Evolutionary conservation across 2,329 filamentous ascomycete genomes (phyloP).

Genomic region (Cladophialophora carrionii): DNA sequence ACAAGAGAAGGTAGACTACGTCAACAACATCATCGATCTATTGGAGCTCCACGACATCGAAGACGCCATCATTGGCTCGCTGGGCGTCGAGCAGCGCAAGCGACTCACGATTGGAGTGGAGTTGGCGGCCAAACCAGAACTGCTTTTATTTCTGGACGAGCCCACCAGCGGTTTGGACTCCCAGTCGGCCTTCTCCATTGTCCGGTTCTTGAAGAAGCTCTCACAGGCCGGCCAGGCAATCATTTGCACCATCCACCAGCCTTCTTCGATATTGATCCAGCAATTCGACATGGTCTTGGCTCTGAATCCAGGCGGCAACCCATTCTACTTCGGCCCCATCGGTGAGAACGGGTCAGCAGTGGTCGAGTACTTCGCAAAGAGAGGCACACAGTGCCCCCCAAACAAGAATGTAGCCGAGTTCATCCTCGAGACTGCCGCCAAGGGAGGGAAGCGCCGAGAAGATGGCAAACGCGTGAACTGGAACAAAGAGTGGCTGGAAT

Average conservation of each 20-base stretch:
- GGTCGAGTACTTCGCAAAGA: slow-evolving; percentile 68
- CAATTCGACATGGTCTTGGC: slow-evolving; percentile 75
- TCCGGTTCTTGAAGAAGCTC: slow-evolving; percentile 70
- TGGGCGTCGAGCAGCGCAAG: slow-evolving; percentile 72
- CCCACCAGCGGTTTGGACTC: slow-evolving; percentile 72
- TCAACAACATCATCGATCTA: slow-evolving; percentile 67
- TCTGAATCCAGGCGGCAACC: slow-evolving; percentile 69
- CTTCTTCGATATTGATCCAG: slow-evolving; percentile 68
- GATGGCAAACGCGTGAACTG: slow-evolving; percentile 67
- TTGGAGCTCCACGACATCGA: slow-evolving; percentile 68
- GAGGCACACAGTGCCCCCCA: slow-evolving; percentile 68
- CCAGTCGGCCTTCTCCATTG: slow-evolving; percentile 69
- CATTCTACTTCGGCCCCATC: slow-evolving; percentile 73
- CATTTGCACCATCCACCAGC: slow-evolving; percentile 74
- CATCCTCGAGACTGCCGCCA: slow-evolving; percentile 67
- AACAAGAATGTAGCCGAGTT: slow-evolving; percentile 69
- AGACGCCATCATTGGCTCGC: slow-evolving; percentile 66
- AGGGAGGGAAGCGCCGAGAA: slow-evolving; percentile 53
- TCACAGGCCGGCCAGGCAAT: slow-evolving; percentile 69
- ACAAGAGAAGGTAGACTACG: slow-evolving; percentile 67
- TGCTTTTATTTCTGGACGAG: slow-evolving; percentile 72
- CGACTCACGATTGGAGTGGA: slow-evolving; percentile 74
- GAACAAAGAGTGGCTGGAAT: slow-evolving; percentile 74
- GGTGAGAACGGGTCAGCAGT: slow-evolving; percentile 68
- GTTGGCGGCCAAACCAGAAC: slow-evolving; percentile 68